Evolutionary conservation across 441 rosid species (phyloP).

Genomic region (Geranium incanum): DNA sequence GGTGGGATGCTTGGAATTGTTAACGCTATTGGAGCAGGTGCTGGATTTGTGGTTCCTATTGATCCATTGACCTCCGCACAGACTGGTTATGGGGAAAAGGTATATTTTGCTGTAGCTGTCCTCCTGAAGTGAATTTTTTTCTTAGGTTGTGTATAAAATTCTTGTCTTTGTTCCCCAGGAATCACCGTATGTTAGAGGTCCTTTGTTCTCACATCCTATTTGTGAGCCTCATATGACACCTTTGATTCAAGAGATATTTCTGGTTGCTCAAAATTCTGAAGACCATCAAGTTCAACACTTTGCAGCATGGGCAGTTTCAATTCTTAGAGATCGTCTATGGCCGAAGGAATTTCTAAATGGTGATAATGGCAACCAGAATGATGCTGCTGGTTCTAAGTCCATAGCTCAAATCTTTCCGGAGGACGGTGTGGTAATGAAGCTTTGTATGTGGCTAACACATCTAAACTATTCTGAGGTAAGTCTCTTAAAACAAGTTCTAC

Average conservation of each 20-base stretch:
- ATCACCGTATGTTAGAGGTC: constrained; percentile 44
- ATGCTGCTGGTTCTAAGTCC: constrained; percentile 32
- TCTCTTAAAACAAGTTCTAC: constrained; percentile 12
- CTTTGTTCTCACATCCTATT: constrained; percentile 51
- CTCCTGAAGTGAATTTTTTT: constrained; percentile 2
- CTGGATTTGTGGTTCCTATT: constrained; percentile 53
- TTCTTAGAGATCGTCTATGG: constrained; percentile 64
- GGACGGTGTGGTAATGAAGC: constrained; percentile 62
- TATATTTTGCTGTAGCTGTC: constrained; percentile 20
- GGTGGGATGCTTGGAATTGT: constrained; percentile 91
- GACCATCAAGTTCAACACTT: constrained; percentile 61
- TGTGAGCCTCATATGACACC: constrained; percentile 50
- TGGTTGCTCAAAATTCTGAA: constrained; percentile 65
- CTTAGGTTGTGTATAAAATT: constrained; percentile 18
- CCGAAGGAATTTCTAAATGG: constrained; percentile 37
- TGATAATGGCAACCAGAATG: constrained; percentile 27
- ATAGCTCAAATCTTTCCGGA: constrained; percentile 51
- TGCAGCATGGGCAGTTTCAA: constrained; percentile 84
- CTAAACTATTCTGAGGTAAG: constrained; percentile 45
- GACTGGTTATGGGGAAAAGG: constrained; percentile 41
- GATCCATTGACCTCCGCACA: constrained; percentile 35
- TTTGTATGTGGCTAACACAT: constrained; percentile 52
- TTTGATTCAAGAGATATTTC: constrained; percentile 77
- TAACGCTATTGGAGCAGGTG: constrained; percentile 76
- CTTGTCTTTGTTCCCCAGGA: constrained; percentile 45